phyloP scores from a whole-genome alignment of 1,139 yeast genomes.

The Pichia sp. region DNA sequence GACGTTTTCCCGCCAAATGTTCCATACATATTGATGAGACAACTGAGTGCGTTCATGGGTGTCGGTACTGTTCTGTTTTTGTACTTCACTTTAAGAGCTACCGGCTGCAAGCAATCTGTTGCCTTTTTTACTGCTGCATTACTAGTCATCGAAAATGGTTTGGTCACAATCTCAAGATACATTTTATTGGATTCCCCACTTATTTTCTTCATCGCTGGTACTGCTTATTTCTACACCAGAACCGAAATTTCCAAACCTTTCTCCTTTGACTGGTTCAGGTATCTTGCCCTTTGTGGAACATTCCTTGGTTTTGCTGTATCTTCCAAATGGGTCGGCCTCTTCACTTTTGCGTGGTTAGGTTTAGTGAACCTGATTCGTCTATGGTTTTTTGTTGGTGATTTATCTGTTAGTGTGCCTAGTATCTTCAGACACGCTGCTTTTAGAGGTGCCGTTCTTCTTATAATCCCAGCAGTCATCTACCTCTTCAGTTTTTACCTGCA shows the following conservation, averaged over 20 bases:
- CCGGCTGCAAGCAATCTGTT: slow-evolving; percentile 80
- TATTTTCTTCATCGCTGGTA: slow-evolving; percentile 83
- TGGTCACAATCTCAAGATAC: slow-evolving; percentile 83
- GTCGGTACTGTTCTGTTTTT: slow-evolving; percentile 70
- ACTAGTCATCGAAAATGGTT: slow-evolving; percentile 78
- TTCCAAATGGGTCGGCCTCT: slow-evolving; percentile 96
- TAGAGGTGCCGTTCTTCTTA: slow-evolving; percentile 60
- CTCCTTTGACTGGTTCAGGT: slow-evolving; percentile 62
- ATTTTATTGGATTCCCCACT: slow-evolving; percentile 89
- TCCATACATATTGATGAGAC: slow-evolving; percentile 82
- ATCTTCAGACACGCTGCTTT: slow-evolving; percentile 49
- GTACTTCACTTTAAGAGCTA: slow-evolving; percentile 76
- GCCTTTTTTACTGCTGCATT: slow-evolving; percentile 64
- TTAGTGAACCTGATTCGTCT: slow-evolving; percentile 65
- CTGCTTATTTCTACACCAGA: slow-evolving; percentile 75
- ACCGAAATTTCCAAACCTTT: slow-evolving; percentile 79
- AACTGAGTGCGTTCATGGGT: slow-evolving; percentile 80
- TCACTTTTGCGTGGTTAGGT: slow-evolving; percentile 94
- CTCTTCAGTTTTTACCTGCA: slow-evolving; percentile 73
- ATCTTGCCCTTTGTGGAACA: slow-evolving; percentile 69
- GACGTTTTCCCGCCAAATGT: slow-evolving; percentile 51
- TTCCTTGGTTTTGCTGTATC: slow-evolving; percentile 84
- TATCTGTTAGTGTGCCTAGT: slow-evolving; percentile 51
- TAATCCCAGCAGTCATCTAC: slow-evolving; percentile 67
- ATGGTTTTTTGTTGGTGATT: slow-evolving; percentile 88